Evolutionary conservation across 176 grass and related monocot genomes (phyloP), one percentile per base, ranked within the genome.

Genomic region (Lolium perenne): DNA sequence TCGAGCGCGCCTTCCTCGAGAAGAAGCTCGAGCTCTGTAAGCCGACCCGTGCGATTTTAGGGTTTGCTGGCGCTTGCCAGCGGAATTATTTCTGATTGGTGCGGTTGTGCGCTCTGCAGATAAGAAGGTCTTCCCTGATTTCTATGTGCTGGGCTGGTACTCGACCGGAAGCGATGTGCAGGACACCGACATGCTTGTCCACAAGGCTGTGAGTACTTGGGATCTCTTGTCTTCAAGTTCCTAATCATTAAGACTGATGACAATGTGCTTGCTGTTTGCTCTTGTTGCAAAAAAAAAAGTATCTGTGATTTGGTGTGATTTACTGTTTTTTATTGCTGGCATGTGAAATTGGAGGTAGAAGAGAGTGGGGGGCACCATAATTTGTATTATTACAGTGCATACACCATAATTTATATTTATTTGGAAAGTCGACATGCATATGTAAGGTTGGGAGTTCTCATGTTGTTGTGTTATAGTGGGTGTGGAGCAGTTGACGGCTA

Each of bases 1-100:
- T 99, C 48, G 92, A 99, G 41, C 97, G 97, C 75, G 71, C 79
- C 77, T 99, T 99, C 92, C 97, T 99, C 20, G 94, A 94, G 94
- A 99, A 99, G 82, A 99, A 99, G 87, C 97, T 97, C 59, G 97
- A 99, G 84, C 90, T 99, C 53, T 99, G 97, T 99, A 93, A 74
- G 93, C 26, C 7, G 2, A 35, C 69, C 13, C 18, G n/a, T 25
- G 76, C 1, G 3, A 51, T 82, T 56, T 77, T 67, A 68, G 53
- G 80, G 17, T 71, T 69, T 83, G 35, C 17, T 15, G 38, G 26
- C 17, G 22, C 66, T 64, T 76, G 7, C 20, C 72, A 45, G 25
- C 41, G 59, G n/a, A 63, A 38, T 64, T 35, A 38, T 64, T 35
- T 71, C 35, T 91, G 84, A 86, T 86, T 38, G 13, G 29, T 72